Base-by-base conservation (phyloP, 2,329 filamentous ascomycete genomes). In the Hypocrella siamensis region DNA sequence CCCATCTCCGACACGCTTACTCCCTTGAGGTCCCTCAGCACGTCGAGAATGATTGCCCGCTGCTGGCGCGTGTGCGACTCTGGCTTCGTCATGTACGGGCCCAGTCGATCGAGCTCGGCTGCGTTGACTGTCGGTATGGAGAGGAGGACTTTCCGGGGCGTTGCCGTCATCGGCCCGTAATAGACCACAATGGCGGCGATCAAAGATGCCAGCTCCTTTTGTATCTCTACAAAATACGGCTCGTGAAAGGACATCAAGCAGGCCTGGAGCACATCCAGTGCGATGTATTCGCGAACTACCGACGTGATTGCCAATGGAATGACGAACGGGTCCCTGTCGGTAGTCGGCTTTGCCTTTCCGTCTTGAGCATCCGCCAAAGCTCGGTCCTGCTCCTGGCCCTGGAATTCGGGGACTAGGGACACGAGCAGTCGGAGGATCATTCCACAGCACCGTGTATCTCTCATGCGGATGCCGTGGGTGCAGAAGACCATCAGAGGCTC, bases 1-100 rank as follows among this genome's bases (percentile, higher is more conserved):
- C 90, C 90, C 61, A 90, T 80, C 56, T 98, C 90, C 6, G 86
- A 82, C 34, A 98, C 82, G 44, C 85, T 88, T 5, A 96, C 77
- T 1, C 90, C 90, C 42, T 93, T 76, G 6, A 98, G 66, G 27
- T 85, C 78, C 43, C 85, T 81, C 16, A 98, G 62, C 12, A 98
- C 59, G 39, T 93, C 83, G 7, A 98, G 60, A 12, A 98, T 74
- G 17, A 92, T 59, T 1, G 76, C 79, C 15, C 88, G 67, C 54
- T 93, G 85, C 44, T 81, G 74, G 4, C 86, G 69, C n/a, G 76
- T 70, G 32, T 73, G 70, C 12, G 69, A 61, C 2, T 58, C 58
- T 3, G 70, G 66, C 19, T 67, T 67, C 21, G 67, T 58, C 30
- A 83, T 63, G 31, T 72, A 69, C 1, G 65, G 58, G 35, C 78